phyloP scores from a whole-genome alignment of 192 early-diverging fungal genomes.

The Glomus cerebriforme region DNA sequence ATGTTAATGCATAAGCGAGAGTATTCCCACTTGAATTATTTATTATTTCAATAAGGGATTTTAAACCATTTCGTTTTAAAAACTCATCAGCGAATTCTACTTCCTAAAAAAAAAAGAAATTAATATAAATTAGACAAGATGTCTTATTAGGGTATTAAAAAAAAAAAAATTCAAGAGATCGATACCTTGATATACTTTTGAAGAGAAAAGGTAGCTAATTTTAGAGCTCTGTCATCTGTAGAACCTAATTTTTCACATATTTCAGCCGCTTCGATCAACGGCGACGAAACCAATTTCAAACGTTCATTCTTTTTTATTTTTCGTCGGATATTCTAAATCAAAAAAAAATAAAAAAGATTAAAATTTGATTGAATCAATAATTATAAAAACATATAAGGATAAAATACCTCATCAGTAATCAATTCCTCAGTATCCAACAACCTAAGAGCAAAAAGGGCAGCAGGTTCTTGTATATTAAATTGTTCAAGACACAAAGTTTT shows the following conservation, averaged over 20 bases:
- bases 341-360: not conserved
- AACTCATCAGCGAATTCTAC: slow-evolving; percentile 68
- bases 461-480: slow-evolving; percentile 32
- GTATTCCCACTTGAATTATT: slow-evolving; percentile 63
- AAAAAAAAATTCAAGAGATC: too few species aligned
- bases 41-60: slow-evolving; percentile 61
- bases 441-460: slow-evolving; percentile 22
- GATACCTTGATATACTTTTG: slow-evolving; percentile 64
- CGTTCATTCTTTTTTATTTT: slow-evolving; percentile 26
- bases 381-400: not conserved
- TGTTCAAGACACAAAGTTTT: slow-evolving; percentile 30
- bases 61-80: slow-evolving; percentile 54
- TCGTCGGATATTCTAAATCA: slow-evolving; percentile 28
- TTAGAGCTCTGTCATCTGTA: slow-evolving; percentile 57
- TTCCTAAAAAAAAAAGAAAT: slow-evolving; percentile 45
- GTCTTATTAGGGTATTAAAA: not conserved
- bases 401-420: slow-evolving; percentile 29
- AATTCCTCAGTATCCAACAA: slow-evolving; percentile 28
- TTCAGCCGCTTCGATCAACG: slow-evolving; percentile 32
- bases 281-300: slow-evolving; percentile 30
- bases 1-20: slow-evolving; percentile 67
- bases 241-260: slow-evolving; percentile 28
- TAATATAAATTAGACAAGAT: not conserved
- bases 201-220: slow-evolving; percentile 61
- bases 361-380: not conserved